These are phyloP conservation scores for Kluyveromyces siamensis DNA, from an alignment of 805 yeast genomes.

Conservation along the genomic window DNA sequence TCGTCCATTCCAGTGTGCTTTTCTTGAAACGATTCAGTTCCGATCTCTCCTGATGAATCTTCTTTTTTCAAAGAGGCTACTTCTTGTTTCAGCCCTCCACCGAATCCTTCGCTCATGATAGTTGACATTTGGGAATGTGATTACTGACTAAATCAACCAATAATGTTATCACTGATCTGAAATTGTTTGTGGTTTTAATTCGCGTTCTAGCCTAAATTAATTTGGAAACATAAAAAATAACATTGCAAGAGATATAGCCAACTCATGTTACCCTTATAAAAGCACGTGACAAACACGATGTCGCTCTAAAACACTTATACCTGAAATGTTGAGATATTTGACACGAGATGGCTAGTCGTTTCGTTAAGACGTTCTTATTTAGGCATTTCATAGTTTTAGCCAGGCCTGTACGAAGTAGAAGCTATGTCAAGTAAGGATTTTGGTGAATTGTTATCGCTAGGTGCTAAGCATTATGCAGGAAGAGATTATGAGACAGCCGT, in stretches of 20 bases:
- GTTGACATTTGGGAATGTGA: not conserved
- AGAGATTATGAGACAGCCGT: slow-evolving; percentile 63
- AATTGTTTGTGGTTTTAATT: not conserved
- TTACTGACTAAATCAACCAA: not conserved
- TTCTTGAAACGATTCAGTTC: not conserved
- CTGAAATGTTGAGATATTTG: not conserved
- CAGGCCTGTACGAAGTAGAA: not conserved
- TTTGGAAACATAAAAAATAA: not conserved
- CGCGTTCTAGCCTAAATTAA: not conserved
- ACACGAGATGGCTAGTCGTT: not conserved
- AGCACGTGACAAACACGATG: not conserved
- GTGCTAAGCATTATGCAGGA: slow-evolving; percentile 53
- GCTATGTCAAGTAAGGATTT: slow-evolving; percentile 27
- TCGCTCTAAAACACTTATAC: not conserved
- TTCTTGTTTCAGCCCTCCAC: not conserved
- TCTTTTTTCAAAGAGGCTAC: slow-evolving; percentile 3
- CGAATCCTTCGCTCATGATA: not conserved
- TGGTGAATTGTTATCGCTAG: slow-evolving; percentile 44
- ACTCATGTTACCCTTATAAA: not conserved
- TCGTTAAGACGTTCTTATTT: too few species aligned
- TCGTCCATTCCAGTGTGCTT: not conserved
- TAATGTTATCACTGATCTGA: not conserved
- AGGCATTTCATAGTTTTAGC: not conserved
- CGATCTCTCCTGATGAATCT: not conserved
- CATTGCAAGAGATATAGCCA: not conserved